A percentile compares a stretch with the other conserved stretches of the same genome.
These are phyloP conservation scores for Drosera spatulata DNA, from an alignment of 179 eudicot genomes.

Conservation along the genomic window DNA sequence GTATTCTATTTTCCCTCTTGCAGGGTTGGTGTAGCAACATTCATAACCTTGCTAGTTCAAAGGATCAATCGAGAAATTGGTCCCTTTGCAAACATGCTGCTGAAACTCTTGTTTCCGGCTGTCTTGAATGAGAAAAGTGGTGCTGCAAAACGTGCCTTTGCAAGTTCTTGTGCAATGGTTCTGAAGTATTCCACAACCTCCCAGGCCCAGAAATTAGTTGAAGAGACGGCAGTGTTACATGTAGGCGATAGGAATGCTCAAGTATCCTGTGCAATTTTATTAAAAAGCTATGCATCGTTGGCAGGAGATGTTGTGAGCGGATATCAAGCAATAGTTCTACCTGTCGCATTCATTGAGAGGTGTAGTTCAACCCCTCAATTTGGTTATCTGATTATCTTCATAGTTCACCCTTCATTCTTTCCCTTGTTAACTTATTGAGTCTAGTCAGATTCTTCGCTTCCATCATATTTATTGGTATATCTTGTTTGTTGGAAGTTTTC, in stretches of 20 bases:
- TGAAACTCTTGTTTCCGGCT: conserved; percentile 72
- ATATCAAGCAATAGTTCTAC: conserved; percentile 63
- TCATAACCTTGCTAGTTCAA: conserved; percentile 74
- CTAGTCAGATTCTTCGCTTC: no score
- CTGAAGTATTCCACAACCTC: conserved; percentile 65
- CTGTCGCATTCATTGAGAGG: conserved; percentile 84
- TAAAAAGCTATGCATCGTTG: conserved; percentile 72
- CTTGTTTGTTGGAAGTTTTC: no score
- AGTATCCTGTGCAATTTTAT: conserved; percentile 73
- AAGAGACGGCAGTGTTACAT: conserved; percentile 70
- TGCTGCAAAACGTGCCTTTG: conserved; percentile 83
- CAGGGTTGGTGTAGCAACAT: conserved; percentile 96
- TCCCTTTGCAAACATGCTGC: conserved; percentile 57
- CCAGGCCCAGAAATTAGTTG: conserved; percentile 68
- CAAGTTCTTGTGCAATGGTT: conserved; percentile 84
- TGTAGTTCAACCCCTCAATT: conserved; percentile 15
- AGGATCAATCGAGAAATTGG: conserved; percentile 77
- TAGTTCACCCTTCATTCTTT: background rate
- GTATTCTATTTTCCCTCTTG: background rate
- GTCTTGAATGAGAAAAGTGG: conserved; percentile 75
- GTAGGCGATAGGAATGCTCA: conserved; percentile 83
- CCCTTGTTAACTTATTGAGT: no score
- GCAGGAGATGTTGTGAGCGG: conserved; percentile 73
- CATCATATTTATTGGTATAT: no score
- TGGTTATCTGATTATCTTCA: background rate